Percentiles rank a stretch among this genome's conserved stretches.
Evolutionary conservation across 192 early-diverging fungal species (phyloP).

Genomic region (Podochytrium sp.): DNA sequence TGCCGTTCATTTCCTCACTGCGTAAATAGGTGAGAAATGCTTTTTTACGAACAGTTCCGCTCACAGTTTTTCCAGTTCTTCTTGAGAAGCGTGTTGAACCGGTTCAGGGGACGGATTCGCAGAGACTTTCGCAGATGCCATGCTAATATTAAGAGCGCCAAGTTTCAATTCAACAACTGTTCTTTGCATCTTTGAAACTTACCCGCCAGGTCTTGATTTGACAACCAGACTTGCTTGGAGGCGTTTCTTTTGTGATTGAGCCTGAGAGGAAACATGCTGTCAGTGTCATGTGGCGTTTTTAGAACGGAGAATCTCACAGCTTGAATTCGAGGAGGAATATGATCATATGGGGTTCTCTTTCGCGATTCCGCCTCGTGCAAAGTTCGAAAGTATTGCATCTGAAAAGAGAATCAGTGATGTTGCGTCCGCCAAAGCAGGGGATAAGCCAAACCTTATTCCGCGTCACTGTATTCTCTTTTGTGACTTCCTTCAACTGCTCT

Average conservation of each 20-base stretch:
- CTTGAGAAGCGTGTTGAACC: not conserved
- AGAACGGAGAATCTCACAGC: not conserved
- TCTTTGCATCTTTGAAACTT: conserved; percentile 11
- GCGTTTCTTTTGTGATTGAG: conserved; percentile 8
- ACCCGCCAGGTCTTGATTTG: conserved; percentile 23
- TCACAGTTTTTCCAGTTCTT: conserved; percentile 44
- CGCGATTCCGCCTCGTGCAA: conserved; percentile 58
- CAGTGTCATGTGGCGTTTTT: not conserved
- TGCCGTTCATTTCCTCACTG: conserved; percentile 53
- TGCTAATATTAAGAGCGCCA: not conserved
- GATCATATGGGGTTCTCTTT: conserved; percentile 52
- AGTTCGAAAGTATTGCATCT: conserved; percentile 53
- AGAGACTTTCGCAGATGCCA: conserved; percentile 30
- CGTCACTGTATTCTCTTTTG: conserved; percentile 47
- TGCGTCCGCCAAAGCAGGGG: not conserved
- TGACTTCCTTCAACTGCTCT: conserved; percentile 36
- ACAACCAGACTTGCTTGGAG: conserved; percentile 20
- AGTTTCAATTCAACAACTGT: not conserved
- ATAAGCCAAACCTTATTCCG: conserved; percentile 52
- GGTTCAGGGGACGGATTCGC: conserved; percentile 16
- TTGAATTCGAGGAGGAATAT: conserved; percentile 57
- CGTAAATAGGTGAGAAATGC: not conserved
- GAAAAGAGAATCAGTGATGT: not conserved
- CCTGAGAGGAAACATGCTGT: not conserved
- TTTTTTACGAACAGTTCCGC: conserved; percentile 12